Base-by-base conservation (phyloP, 2,329 filamentous ascomycete genomes). In the Nigrospora sphaerica region DNA sequence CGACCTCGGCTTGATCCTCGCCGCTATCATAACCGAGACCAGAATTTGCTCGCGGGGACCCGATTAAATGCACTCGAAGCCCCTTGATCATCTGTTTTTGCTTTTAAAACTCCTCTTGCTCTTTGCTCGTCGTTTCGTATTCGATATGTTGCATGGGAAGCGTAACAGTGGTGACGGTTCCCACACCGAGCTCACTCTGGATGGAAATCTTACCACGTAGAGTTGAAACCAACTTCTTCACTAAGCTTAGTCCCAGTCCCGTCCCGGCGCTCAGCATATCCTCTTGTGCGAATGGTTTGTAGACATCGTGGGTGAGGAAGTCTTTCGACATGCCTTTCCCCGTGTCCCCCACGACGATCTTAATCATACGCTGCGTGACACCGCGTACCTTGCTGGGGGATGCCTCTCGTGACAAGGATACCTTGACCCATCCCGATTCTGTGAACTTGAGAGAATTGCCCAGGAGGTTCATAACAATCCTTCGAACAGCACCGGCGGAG, bases 361-460 rank as follows among this genome's bases (percentile, higher is more conserved):
- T 44, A 4, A 44, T 34, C 33, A 36, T 36, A 23, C 28, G 19
- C 28, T 44, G 34, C 23, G 31, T 38, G 31, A 33, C 23, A 3
- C 33, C 34, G 16, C 19, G 31, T 28, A 28, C 23, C 23, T 28
- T 28, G 23, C 23, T 28, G 7, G 23, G 23, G 10, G 7, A 28
- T 9, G 23, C 23, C 11, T 46, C 50, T 40, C 42, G 44, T 49
- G 18, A 51, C 13, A 45, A 17, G 10, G 32, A 23, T 12, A 40
- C 55, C 4, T 53, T 57, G 40, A 68, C 58, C 0, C 54, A 49
- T 1, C 65, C 66, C 2, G 44, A 41, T 2, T 46, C 46, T 0
- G 78, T 83, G 48, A 81, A 83, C 52, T 83, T 83, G 52, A 83
- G 68, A 0, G 80, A 70, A 53, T 83, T 83, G 10, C 77, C 76